These are phyloP conservation scores for Apium graveolens DNA, from an alignment of 129 eudicot species.

Conservation along the genomic window DNA sequence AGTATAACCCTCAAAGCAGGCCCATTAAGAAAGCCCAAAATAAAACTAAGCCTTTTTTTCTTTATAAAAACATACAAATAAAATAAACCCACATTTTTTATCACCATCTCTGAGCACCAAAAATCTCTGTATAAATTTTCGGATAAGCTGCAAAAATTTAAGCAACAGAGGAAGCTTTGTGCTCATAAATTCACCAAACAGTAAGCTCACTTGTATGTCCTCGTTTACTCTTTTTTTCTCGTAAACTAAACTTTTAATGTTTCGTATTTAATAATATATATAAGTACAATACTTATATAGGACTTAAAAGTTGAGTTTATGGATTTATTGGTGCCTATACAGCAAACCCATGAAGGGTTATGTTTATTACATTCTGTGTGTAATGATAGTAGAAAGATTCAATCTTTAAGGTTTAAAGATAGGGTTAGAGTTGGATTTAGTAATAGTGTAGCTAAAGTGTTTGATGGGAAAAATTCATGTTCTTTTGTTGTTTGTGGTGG, in stretches of 20 bases:
- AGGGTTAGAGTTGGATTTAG: slow-evolving; percentile 21
- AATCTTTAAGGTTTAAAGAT: slow-evolving; percentile 16
- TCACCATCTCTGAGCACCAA: not conserved
- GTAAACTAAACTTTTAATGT: not conserved
- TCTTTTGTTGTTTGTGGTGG: slow-evolving; percentile 20
- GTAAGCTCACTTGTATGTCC: not conserved
- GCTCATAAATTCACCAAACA: not conserved
- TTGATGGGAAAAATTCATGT: slow-evolving; percentile 6
- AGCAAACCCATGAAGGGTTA: slow-evolving; percentile 54
- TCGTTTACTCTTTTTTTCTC: not conserved
- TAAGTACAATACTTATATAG: too few relatives aligned
- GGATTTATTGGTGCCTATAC: slow-evolving; percentile 51
- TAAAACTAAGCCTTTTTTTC: not conserved
- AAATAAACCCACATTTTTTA: not conserved
- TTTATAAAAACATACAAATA: not conserved
- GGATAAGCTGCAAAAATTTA: not conserved
- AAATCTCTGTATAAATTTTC: not conserved
- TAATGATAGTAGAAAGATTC: slow-evolving; percentile 10
- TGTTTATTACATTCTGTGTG: slow-evolving; percentile 28
- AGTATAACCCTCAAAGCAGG: too few relatives aligned
- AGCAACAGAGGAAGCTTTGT: not conserved
- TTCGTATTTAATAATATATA: too few relatives aligned
- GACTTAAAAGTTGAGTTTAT: slow-evolving; percentile 13
- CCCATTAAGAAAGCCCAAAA: not conserved
- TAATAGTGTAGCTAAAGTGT: slow-evolving; percentile 8